Evolutionary conservation across 202 grass and related monocot genomes (phyloP).

Genomic region (Schoenoplectus triqueter): DNA sequence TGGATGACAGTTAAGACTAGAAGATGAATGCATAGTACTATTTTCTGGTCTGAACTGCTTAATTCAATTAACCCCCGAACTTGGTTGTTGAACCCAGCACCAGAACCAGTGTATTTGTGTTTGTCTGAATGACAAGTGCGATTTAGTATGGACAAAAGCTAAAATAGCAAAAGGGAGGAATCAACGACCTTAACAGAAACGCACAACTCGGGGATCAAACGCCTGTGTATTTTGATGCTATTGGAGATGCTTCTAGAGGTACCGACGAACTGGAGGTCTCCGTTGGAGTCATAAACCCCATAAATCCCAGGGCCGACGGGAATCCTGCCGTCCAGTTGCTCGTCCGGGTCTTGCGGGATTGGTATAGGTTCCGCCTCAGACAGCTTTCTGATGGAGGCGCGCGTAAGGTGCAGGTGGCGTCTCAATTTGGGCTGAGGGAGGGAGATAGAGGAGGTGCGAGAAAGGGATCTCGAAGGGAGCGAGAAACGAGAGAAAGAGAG

Average conservation of each 20-base stretch:
- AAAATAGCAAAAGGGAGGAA: not conserved
- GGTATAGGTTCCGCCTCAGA: conserved; percentile 57
- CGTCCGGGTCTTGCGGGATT: conserved; percentile 43
- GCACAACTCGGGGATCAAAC: conserved; percentile 66
- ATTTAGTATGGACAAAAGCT: not conserved
- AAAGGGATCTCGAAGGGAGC: not conserved
- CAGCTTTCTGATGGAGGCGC: conserved; percentile 61
- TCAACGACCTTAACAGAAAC: conserved; percentile 63
- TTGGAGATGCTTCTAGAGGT: conserved; percentile 64
- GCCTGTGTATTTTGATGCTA: conserved; percentile 59
- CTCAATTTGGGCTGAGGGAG: not conserved
- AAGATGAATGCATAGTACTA: too few species aligned
- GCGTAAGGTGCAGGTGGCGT: not conserved
- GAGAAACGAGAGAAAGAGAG: conserved; percentile 1
- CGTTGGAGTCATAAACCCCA: conserved; percentile 60
- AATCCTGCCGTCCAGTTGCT: conserved; percentile 48
- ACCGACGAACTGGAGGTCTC: conserved; percentile 73
- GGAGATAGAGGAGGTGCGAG: not conserved
- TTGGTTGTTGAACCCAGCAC: too few species aligned
- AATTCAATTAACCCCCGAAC: too few species aligned
- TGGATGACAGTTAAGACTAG: too few species aligned
- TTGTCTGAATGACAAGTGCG: not conserved
- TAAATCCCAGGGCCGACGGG: conserved; percentile 67
- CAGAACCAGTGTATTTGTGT: too few species aligned
- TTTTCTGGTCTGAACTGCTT: too few species aligned